These are phyloP conservation scores for Cyclocybe cylindracea DNA, from an alignment of 768 basidiomycete species.

Conservation along the genomic window DNA sequence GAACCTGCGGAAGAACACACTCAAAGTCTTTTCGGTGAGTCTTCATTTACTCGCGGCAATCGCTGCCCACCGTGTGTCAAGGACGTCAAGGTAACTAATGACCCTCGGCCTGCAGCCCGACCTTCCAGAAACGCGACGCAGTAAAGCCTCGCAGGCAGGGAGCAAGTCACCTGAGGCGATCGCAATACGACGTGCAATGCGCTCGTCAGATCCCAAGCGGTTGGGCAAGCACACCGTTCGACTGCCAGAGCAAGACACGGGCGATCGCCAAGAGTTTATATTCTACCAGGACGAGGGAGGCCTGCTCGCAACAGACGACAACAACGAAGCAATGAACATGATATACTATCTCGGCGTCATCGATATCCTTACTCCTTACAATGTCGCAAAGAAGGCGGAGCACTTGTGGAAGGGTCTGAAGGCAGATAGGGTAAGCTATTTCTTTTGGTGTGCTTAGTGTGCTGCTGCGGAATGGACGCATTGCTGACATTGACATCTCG, in stretches of 20 bases:
- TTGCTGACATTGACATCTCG: not conserved
- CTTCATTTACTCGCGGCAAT: not conserved
- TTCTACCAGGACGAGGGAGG: constrained; percentile 99
- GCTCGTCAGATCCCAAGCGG: constrained; percentile 75
- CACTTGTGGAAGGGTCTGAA: constrained; percentile 90
- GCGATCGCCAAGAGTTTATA: constrained; percentile 73
- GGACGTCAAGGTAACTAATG: too few relatives aligned
- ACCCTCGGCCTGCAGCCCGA: constrained; percentile 52
- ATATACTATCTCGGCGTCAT: constrained; percentile 97
- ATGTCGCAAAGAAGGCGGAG: constrained; percentile 74
- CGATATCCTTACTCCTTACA: constrained; percentile 94
- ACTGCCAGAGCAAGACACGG: constrained; percentile 64
- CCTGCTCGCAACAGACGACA: constrained; percentile 84
- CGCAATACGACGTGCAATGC: constrained; percentile 85
- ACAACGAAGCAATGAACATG: constrained; percentile 68
- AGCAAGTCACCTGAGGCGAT: constrained; percentile 70
- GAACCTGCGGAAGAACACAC: constrained; percentile 85
- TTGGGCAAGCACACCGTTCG: constrained; percentile 50
- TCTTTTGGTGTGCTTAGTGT: not conserved
- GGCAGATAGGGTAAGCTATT: constrained; percentile 74
- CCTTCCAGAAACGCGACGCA: constrained; percentile 58
- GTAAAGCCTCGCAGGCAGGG: constrained; percentile 58
- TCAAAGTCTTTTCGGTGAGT: constrained; percentile 90
- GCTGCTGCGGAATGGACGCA: not conserved
- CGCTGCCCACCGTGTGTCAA: not conserved